phyloP scores from a whole-genome alignment of 805 yeast species.

The Pichia nakasei region DNA sequence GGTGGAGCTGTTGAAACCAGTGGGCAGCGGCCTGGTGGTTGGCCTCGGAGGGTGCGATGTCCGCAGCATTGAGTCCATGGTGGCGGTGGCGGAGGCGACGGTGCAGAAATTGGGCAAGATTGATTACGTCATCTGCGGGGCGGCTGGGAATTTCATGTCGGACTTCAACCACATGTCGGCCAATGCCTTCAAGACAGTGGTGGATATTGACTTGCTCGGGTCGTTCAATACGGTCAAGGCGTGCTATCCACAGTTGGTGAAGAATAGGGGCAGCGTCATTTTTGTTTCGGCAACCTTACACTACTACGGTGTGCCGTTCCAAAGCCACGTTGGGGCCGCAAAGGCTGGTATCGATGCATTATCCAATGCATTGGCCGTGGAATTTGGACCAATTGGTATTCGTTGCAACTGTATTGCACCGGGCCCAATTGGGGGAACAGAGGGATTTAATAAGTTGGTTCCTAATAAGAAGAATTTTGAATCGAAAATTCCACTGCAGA shows the following conservation, averaged over 20 bases:
- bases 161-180: slow-evolving; percentile 72
- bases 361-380: slow-evolving; percentile 77
- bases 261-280: slow-evolving; percentile 60
- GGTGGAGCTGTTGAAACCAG: too few species aligned
- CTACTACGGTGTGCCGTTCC: slow-evolving; percentile 82
- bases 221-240: slow-evolving; percentile 88
- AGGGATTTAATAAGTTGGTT: slow-evolving; percentile 66
- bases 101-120: slow-evolving; percentile 65
- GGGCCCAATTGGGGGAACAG: slow-evolving; percentile 82
- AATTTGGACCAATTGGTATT: slow-evolving; percentile 83
- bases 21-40: too few species aligned
- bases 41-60: slow-evolving; percentile 75
- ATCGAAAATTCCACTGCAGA: slow-evolving; percentile 51
- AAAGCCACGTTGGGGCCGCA: slow-evolving; percentile 87
- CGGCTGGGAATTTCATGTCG: slow-evolving; percentile 87
- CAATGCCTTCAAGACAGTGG: slow-evolving; percentile 83
- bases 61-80: slow-evolving; percentile 52
- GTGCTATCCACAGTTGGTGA: slow-evolving; percentile 51
- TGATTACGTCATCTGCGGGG: slow-evolving; percentile 88
- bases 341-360: slow-evolving; percentile 93
- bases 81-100: slow-evolving; percentile 54
- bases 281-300: slow-evolving; percentile 88
- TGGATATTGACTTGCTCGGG: slow-evolving; percentile 81
- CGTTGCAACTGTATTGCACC: slow-evolving; percentile 85
- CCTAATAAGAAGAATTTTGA: slow-evolving; percentile 33